phyloP scores from a whole-genome alignment of 2,329 filamentous ascomycete species.

The Penicillium occitanis region DNA sequence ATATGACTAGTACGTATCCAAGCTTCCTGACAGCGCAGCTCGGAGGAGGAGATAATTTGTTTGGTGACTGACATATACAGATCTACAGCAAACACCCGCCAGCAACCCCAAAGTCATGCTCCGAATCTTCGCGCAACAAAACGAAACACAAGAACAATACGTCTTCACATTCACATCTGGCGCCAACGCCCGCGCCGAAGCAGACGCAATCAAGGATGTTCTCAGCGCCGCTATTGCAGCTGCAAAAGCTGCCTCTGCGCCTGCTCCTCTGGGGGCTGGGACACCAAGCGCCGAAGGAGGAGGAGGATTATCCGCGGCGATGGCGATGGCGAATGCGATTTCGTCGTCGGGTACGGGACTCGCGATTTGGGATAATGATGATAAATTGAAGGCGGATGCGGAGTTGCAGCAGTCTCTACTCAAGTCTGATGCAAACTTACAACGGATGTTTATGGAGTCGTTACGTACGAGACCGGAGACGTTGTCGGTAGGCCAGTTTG shows the following conservation, averaged over 20 bases:
- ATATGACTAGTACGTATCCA: constrained; percentile 72
- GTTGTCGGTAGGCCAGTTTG: constrained; percentile 77
- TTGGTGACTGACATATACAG: constrained; percentile 46
- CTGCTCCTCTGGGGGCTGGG: constrained; percentile 28
- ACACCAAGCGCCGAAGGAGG: constrained; percentile 35
- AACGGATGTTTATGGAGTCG: constrained; percentile 84
- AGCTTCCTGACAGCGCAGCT: not conserved
- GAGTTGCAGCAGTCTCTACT: constrained; percentile 85
- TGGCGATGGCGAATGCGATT: constrained; percentile 74
- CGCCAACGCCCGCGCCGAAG: constrained; percentile 73
- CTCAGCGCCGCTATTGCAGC: constrained; percentile 75
- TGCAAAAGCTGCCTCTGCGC: constrained; percentile 54
- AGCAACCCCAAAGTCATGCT: constrained; percentile 88
- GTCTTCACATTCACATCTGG: constrained; percentile 87
- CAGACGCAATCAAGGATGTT: constrained; percentile 78
- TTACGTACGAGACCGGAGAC: constrained; percentile 79
- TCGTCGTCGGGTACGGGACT: constrained; percentile 48
- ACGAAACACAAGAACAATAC: constrained; percentile 57
- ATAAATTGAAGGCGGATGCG: constrained; percentile 71
- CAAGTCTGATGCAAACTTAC: constrained; percentile 71
- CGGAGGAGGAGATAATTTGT: not conserved
- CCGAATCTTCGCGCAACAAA: constrained; percentile 77
- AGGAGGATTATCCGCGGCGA: constrained; percentile 61
- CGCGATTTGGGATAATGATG: constrained; percentile 76
- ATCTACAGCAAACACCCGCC: constrained; percentile 92